phyloP scores from a whole-genome alignment of 371 early-diverging fungal genomes.

The Saksenaea oblongispora region DNA sequence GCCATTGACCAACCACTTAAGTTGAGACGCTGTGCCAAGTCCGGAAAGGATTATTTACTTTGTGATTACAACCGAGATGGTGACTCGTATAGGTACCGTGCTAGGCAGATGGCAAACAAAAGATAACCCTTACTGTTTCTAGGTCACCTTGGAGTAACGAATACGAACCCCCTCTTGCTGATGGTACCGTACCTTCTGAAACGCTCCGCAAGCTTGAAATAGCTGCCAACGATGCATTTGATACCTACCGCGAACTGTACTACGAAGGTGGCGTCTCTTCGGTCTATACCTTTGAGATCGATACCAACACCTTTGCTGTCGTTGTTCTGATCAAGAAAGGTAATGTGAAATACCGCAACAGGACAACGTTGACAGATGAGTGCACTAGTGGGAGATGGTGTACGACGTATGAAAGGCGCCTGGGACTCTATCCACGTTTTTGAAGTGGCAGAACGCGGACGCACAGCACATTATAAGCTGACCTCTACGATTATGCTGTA shows the following conservation, averaged over 20 bases:
- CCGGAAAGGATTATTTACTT: constrained; percentile 84
- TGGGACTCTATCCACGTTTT: constrained; percentile 99
- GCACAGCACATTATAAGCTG: constrained; percentile 87
- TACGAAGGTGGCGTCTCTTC: constrained; percentile 97
- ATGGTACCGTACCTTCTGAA: constrained; percentile 79
- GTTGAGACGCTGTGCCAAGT: constrained; percentile 68
- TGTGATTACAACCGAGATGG: constrained; percentile 98
- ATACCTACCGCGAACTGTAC: constrained; percentile 94
- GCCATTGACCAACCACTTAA: constrained; percentile 94
- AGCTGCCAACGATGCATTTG: constrained; percentile 94
- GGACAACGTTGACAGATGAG: background rate
- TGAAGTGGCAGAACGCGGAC: constrained; percentile 83
- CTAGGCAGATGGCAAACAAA: background rate
- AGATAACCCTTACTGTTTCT: background rate
- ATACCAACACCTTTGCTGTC: constrained; percentile 87
- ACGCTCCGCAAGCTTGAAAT: constrained; percentile 87
- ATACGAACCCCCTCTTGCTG: constrained; percentile 85
- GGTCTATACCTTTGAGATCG: constrained; percentile 78
- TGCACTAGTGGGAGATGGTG: constrained; percentile 63
- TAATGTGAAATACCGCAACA: constrained; percentile 24
- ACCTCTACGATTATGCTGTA: constrained; percentile 96
- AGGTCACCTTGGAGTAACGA: constrained; percentile 97
- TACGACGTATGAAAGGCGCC: constrained; percentile 79
- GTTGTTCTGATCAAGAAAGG: constrained; percentile 96
- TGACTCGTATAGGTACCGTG: constrained; percentile 82